A percentile compares a stretch with the other conserved stretches of the same genome.
Conservation (phyloP, 495 filamentous ascomycete genomes). For the Pseudotulostoma volvatum region DNA sequence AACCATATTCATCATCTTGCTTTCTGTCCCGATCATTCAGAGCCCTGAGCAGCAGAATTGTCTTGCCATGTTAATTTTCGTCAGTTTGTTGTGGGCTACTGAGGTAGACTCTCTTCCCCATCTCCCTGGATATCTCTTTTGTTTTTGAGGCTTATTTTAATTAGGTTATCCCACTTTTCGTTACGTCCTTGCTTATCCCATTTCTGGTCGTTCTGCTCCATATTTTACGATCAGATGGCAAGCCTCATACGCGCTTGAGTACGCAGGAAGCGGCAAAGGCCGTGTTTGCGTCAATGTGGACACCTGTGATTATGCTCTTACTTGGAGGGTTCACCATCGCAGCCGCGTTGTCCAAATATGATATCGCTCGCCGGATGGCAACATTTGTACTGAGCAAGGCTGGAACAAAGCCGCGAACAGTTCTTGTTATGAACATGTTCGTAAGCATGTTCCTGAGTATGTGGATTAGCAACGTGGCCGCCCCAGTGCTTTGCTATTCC, state of each 20-base stretch:
- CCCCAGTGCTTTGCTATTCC: constrained; percentile 94
- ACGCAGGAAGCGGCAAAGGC: constrained; percentile 61
- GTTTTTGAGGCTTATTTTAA: constrained; percentile 7
- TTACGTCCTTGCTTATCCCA: constrained; percentile 84
- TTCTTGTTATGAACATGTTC: constrained; percentile 93
- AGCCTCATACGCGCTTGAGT: constrained; percentile 49
- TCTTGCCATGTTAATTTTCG: constrained; percentile 81
- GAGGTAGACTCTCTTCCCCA: constrained; percentile 48
- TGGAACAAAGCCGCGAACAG: constrained; percentile 70
- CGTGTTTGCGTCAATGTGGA: constrained; percentile 95
- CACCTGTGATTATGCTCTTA: constrained; percentile 94
- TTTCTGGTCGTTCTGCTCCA: constrained; percentile 79
- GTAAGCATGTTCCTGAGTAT: constrained; percentile 95
- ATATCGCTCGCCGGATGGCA: constrained; percentile 92
- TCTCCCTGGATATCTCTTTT: constrained; percentile 4
- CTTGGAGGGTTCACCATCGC: constrained; percentile 94
- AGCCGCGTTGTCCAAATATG: constrained; percentile 88
- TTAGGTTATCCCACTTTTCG: constrained; percentile 89
- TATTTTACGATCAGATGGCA: constrained; percentile 63
- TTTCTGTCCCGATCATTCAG: constrained; percentile 62
- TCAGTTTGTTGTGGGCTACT: constrained; percentile 91
- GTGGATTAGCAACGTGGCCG: constrained; percentile 98
- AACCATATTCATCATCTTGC: constrained; percentile 51
- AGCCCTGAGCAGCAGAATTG: constrained; percentile 88
- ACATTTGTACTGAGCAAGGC: constrained; percentile 96